Evolutionary conservation across 2,329 filamentous ascomycete genomes (phyloP), one percentile per base, ranked within the genome.

Genomic region (Ophiostoma perfectum): DNA sequence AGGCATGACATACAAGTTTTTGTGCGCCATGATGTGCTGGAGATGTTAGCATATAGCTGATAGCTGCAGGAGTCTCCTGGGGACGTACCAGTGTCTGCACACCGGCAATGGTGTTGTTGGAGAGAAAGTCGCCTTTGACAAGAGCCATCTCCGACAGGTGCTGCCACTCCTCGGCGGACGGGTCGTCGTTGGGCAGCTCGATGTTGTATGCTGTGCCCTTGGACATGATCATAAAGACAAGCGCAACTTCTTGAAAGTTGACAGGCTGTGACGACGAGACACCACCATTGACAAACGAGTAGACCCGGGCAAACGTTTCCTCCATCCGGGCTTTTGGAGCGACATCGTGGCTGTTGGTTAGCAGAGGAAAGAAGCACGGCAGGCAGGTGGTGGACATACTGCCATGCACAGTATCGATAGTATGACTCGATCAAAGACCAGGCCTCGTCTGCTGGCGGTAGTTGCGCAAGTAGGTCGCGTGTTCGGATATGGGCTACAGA

Each of bases 361-460:
- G 49, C 18, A 8, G 6, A 4, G 6, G 8, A 55, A 55, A 36
- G 2, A 27, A 8, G 12, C 2, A 27, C 18, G 2, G 11, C 4
- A n/a, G 4, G 7, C 11, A 11, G 9, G 6, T 27, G 27, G 27
- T 27, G 27, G 27, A n/a, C 67, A 18, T 63, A 66, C 64, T 68
- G 67, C 67, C 67, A 68, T 9, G 67, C 67, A 41, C 67, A 68
- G n/a, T 68, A 68, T 4, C 67, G 67, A 27, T 68, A 68, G 27
- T 68, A 68, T 9, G 67, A 68, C 64, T 66, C 67, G 18, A 68
- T 55, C 42, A 68, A 11, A 9, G 49, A 38, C 67, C 67, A 68
- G 2, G 67, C 64, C 55, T 68, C 67, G 5, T 68, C 64, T 2
- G 42, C 42, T 12, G 67, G 67, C 3, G 67, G 67, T 6, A 68